These are phyloP conservation scores for Grammothele lineata DNA, from an alignment of 768 basidiomycete genomes.

Conservation along the genomic window DNA sequence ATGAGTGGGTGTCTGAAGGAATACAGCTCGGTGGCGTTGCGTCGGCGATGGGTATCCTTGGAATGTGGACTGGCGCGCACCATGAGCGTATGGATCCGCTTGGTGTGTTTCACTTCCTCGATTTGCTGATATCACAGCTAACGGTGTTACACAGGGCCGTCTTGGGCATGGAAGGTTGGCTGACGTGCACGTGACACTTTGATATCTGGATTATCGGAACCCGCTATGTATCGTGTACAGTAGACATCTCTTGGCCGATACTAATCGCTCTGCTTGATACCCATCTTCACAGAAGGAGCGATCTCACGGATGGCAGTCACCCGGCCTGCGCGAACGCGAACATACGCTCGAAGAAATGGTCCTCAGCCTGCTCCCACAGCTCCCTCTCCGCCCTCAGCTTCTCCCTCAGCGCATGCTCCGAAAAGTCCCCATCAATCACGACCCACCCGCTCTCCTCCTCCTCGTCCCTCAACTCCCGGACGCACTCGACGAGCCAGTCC, in stretches of 20 bases:
- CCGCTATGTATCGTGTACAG: no score
- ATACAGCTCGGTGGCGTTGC: slow-evolving; percentile 52
- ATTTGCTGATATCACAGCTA: not conserved
- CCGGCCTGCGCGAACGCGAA: no score
- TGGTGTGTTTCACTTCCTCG: slow-evolving; percentile 27
- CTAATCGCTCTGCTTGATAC: no score
- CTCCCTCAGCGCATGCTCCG: not conserved
- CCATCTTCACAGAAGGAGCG: no score
- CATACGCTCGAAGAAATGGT: slow-evolving; percentile 1
- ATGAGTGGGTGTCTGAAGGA: slow-evolving; percentile 51
- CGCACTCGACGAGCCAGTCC: slow-evolving; percentile 2
- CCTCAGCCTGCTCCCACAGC: slow-evolving; percentile 1
- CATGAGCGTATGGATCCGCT: slow-evolving; percentile 43
- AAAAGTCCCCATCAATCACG: not conserved
- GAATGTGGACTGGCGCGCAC: slow-evolving; percentile 50
- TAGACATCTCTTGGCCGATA: no score
- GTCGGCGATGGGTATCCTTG: slow-evolving; percentile 47
- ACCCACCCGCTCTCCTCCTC: not conserved
- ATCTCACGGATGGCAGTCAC: no score
- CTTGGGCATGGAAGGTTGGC: slow-evolving; percentile 40
- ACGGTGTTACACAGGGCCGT: slow-evolving; percentile 29
- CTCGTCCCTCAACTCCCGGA: not conserved
- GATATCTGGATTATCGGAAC: no score
- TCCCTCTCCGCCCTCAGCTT: slow-evolving; percentile 6
- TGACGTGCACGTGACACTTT: slow-evolving; percentile 12